Evolutionary conservation across 2,329 filamentous ascomycete genomes (phyloP).

Genomic region (Fusarium graminum): DNA sequence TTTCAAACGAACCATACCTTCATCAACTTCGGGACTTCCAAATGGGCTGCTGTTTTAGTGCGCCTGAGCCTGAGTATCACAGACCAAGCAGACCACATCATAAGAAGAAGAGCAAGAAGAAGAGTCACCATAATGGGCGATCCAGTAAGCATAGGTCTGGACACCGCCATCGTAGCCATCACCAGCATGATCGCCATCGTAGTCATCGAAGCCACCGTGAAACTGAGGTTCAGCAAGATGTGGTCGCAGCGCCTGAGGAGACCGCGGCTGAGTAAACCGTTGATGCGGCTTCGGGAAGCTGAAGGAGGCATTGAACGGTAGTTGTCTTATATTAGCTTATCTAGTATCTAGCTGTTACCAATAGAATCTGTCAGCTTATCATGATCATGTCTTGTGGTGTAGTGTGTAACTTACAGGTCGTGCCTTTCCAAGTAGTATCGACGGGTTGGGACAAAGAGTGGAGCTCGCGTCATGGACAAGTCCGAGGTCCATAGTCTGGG

Average conservation of each 20-base stretch:
- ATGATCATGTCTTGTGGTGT: slow-evolving; percentile 3
- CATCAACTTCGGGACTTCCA: not conserved
- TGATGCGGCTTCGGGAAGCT: not conserved
- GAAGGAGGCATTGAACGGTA: slow-evolving; percentile 1
- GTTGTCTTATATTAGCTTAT: not conserved
- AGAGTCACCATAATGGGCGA: not conserved
- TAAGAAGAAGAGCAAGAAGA: not conserved
- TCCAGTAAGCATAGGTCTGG: not conserved
- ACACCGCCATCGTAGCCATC: not conserved
- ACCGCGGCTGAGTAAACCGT: not conserved
- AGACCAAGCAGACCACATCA: not conserved
- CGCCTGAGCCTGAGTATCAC: not conserved
- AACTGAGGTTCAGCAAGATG: not conserved
- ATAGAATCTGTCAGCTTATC: not conserved
- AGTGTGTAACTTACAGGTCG: slow-evolving; percentile 2
- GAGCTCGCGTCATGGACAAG: slow-evolving; percentile 41
- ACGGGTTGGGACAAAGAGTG: slow-evolving; percentile 30
- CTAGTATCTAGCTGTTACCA: not conserved
- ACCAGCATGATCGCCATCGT: not conserved
- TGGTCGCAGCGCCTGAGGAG: not conserved
- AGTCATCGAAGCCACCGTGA: not conserved
- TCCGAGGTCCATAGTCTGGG: slow-evolving; percentile 33
- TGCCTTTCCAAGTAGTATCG: slow-evolving; percentile 3
- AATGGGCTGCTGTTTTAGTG: slow-evolving; percentile 31
- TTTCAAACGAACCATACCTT: not conserved